A percentile compares a stretch with the other conserved stretches of the same genome.
Evolutionary conservation across 768 basidiomycete genomes (phyloP).

Genomic region (Baorangia bicolor): DNA sequence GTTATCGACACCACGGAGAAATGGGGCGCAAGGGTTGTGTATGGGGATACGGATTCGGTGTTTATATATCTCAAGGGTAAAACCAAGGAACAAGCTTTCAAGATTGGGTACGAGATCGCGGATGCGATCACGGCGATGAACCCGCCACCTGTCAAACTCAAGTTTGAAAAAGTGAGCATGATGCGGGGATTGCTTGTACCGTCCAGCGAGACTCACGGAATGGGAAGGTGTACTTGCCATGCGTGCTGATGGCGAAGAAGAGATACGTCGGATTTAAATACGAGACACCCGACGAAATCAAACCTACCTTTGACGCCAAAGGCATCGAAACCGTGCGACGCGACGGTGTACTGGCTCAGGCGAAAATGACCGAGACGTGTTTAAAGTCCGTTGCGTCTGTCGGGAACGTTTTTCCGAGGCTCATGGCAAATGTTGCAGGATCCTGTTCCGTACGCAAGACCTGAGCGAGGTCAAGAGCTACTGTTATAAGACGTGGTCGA

Average conservation of each 20-base stretch:
- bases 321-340: constrained; percentile 96
- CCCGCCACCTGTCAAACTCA: constrained; percentile 90
- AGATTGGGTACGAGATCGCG: constrained; percentile 90
- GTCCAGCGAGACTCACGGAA: background rate
- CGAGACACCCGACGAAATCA: constrained; percentile 74
- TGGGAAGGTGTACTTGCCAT: constrained; percentile 86
- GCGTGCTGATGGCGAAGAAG: constrained; percentile 96
- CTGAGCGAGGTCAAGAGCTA: constrained; percentile 88
- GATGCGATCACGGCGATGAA: constrained; percentile 83
- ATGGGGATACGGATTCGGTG: constrained; percentile 96
- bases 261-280: constrained; percentile 98
- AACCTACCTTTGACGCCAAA: constrained; percentile 90
- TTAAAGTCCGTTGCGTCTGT: constrained; percentile 62
- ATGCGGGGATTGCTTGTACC: background rate
- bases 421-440: constrained; percentile 46
- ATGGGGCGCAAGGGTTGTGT: constrained; percentile 93
- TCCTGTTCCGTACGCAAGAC: constrained; percentile 88
- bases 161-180: constrained; percentile 86
- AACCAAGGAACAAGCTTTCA: constrained; percentile 91
- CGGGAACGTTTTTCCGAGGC: background rate
- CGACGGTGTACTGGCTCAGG: constrained; percentile 87
- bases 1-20: constrained; percentile 71
- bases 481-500: constrained; percentile 80
- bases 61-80: constrained; percentile 90
- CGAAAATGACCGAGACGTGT: constrained; percentile 89